Base-by-base conservation (phyloP, 768 basidiomycete genomes). In the Leccinum uliginosum region DNA sequence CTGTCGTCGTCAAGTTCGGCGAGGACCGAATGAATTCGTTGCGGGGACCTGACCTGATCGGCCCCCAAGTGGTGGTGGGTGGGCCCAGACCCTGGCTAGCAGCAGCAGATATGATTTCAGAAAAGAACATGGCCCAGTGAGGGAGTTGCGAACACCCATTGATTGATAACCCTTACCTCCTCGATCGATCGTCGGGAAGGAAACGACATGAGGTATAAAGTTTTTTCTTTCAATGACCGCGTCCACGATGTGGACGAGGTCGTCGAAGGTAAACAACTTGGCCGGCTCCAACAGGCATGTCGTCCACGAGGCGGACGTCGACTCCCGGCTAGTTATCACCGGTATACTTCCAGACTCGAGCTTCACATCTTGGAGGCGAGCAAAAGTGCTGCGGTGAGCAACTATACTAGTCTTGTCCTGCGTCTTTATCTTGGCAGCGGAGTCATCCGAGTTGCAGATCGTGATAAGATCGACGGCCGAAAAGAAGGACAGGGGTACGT, bases 121-220 rank as follows among this genome's bases (percentile, higher is more conserved):
- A 19, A 4, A 32, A 27, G 46, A 26, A 26, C 15, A 10, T 27
- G 21, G 29, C 32, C 14, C 24, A 9, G 23, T 15, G 38, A 26
- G 38, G 40, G 10, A 43, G 40, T 43, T 40, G 8, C 23, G 21
- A 7, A 7, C 6, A 21, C 27, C 6, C n/a, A n/a, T n/a, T n/a
- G n/a, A 2, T 19, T 32, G 26, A 45, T 27, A 44, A 46, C 40
- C 53, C 29, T 48, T 30, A 46, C 44, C 44, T 51, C 51, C 24
- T 50, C 54, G 54, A 61, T 63, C 38, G 50, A 63, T 59, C 53
- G 43, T 30, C 24, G 10, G 15, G 19, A 43, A 45, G 29, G 29
- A 46, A 23, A 26, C 10, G 50, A 50, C 62, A 57, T 35, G 62
- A 60, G 62, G 52, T 21, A 40, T 52, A 61, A 51, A 30, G 59